These are phyloP conservation scores for Knufia fluminis DNA, from an alignment of 2,329 filamentous ascomycete genomes.

Conservation along the genomic window DNA sequence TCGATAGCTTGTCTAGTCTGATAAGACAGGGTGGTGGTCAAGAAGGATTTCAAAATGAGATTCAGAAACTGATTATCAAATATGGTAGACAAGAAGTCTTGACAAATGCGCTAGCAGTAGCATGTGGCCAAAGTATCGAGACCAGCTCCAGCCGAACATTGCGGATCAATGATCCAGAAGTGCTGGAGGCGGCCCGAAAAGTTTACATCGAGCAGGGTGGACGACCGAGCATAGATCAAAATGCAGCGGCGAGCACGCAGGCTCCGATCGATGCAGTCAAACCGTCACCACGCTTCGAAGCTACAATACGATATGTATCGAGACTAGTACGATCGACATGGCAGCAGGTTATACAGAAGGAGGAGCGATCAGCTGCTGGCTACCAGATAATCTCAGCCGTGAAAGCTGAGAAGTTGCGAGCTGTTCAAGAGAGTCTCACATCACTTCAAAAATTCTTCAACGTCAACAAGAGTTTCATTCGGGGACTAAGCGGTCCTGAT, in stretches of 20 bases:
- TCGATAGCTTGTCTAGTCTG: constrained; percentile 82
- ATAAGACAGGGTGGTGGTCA: constrained; percentile 64
- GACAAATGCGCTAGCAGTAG: constrained; percentile 83
- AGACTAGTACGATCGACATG: constrained; percentile 83
- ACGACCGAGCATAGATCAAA: constrained; percentile 74
- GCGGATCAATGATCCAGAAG: constrained; percentile 67
- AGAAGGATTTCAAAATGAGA: constrained; percentile 71
- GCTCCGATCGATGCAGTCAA: constrained; percentile 70
- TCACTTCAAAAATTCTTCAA: constrained; percentile 73
- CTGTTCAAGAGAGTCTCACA: constrained; percentile 71
- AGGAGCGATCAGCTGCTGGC: constrained; percentile 45
- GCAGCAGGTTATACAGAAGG: constrained; percentile 64
- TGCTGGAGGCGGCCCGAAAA: constrained; percentile 73
- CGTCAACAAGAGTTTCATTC: constrained; percentile 82
- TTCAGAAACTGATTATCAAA: constrained; percentile 71
- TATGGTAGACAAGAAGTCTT: constrained; percentile 87
- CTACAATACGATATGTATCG: constrained; percentile 76
- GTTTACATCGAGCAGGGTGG: constrained; percentile 91
- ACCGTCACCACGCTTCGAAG: constrained; percentile 81
- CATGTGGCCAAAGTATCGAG: constrained; percentile 86
- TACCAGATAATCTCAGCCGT: constrained; percentile 60
- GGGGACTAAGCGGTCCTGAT: constrained; percentile 84
- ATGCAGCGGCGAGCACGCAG: constrained; percentile 51
- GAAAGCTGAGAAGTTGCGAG: constrained; percentile 56
- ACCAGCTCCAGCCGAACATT: constrained; percentile 62